Evolutionary conservation across 805 yeast genomes (phyloP), one percentile per base, ranked within the genome.

Genomic region (Jamesozyma jinghongensis): DNA sequence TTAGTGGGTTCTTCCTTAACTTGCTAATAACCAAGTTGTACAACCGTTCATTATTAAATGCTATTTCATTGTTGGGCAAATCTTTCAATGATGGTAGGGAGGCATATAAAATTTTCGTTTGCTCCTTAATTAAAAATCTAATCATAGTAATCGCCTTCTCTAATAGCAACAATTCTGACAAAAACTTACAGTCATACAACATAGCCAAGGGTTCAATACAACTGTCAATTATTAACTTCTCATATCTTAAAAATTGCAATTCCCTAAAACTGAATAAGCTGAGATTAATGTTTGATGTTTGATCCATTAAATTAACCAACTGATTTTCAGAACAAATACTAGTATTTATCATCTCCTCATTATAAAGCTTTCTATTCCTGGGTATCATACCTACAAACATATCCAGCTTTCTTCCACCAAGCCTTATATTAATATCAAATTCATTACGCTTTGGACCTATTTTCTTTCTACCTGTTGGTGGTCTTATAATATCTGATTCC

Each of bases 1-100:
- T 79, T 19, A 62, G 50, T 0, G 71, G 65, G 0, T 80, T 65
- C 19, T 44, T 44, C 30, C 48, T 34, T 22, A 70, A 43, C 7
- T 67, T 55, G 2, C 61, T 48, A 4, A 54, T 31, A 3, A 70
- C 64, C 1, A 66, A 45, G 8, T 57, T 60, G 7, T 52, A 36
- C 37, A 74, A 47, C 41, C 73, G 57, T 5, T 61, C 58, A 2
- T 43, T 42, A 37, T 62, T 52, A 12, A 67, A 47, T 13, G 50
- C 55, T 3, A 52, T 44, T 13, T 38, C 37, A 17, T 53, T 47
- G 30, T 54, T 45, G n/a, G 66, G 62, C 13, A 50, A 32, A 3
- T 35, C 37, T 4, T 25, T 18, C n/a, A 59, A 38, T 33, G 34
- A 45, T 14, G 56, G 51, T 22, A 51, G 43, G 10, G 53, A 36